Conservation (phyloP, 495 filamentous ascomycete genomes). For the Antarctomyces pellizariae region DNA sequence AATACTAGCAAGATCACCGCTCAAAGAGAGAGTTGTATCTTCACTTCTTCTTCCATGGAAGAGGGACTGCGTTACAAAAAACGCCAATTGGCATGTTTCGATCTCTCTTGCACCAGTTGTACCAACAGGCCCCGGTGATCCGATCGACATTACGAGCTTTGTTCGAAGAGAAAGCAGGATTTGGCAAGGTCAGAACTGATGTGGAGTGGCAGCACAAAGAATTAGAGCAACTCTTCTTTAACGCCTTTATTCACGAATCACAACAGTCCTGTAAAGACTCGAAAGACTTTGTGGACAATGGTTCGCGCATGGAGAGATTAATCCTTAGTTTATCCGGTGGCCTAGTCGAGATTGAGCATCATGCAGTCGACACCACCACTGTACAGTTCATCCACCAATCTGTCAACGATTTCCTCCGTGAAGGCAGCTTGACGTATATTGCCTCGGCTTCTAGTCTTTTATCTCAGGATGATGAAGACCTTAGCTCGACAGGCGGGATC, state of each 20-base stretch:
- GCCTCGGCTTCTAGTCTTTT: too few relatives aligned
- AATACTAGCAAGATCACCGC: slow-evolving; percentile 3
- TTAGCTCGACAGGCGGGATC: too few relatives aligned
- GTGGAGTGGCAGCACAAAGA: slow-evolving; percentile 12
- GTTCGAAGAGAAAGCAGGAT: slow-evolving; percentile 4
- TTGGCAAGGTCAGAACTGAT: slow-evolving; percentile 6
- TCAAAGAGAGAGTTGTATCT: slow-evolving; percentile 8
- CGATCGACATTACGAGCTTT: slow-evolving; percentile 1
- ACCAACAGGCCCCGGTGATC: slow-evolving; percentile 6
- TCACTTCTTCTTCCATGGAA: slow-evolving; percentile 17
- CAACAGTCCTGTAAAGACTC: slow-evolving; percentile 4
- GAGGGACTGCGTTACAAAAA: slow-evolving; percentile 14
- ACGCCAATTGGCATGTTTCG: slow-evolving; percentile 15
- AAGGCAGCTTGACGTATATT: slow-evolving; percentile 9
- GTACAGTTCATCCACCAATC: slow-evolving; percentile 20
- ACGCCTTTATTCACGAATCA: slow-evolving; percentile 5
- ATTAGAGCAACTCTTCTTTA: slow-evolving; percentile 1
- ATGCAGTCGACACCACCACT: slow-evolving; percentile 3
- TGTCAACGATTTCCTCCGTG: slow-evolving; percentile 17
- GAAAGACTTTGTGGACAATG: slow-evolving; percentile 5
- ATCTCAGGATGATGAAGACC: too few relatives aligned
- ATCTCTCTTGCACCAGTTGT: slow-evolving; percentile 16
- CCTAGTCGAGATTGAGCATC: slow-evolving; percentile 12
- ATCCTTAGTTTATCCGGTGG: slow-evolving; percentile 13
- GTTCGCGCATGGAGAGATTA: slow-evolving; percentile 9